These are phyloP conservation scores for Rhizopus sp. DNA, from an alignment of 371 early-diverging fungal genomes.

Conservation along the genomic window DNA sequence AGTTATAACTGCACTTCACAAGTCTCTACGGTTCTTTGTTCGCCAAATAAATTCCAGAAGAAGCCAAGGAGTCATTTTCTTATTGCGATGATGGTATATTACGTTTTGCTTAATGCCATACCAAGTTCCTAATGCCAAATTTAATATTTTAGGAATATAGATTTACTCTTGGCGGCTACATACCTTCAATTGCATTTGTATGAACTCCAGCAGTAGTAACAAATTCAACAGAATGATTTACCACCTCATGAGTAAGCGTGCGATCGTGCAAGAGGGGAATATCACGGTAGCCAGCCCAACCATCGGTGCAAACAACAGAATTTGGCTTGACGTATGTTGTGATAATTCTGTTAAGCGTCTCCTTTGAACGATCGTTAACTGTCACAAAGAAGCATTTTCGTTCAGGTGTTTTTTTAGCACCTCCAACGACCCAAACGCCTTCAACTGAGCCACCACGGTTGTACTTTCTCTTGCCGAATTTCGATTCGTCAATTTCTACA, in stretches of 20 bases:
- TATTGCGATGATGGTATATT: background rate
- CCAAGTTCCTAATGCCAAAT: background rate
- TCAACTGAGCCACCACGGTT: conserved; percentile 18
- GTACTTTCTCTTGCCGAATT: conserved; percentile 23
- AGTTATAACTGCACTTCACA: too few relatives aligned
- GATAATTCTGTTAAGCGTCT: conserved; percentile 8
- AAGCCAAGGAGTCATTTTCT: conserved; percentile 5
- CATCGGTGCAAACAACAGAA: conserved; percentile 14
- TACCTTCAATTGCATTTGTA: conserved; percentile 12
- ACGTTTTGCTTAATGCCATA: conserved; percentile 13
- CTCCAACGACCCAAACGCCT: conserved; percentile 21
- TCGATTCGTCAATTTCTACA: conserved; percentile 22
- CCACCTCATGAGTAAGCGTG: background rate
- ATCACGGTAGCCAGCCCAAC: too few relatives aligned
- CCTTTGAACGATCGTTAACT: conserved; percentile 2
- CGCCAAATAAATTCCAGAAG: too few relatives aligned
- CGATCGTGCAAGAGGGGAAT: background rate
- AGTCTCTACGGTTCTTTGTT: too few relatives aligned
- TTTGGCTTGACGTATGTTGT: conserved; percentile 6
- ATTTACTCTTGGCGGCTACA: background rate
- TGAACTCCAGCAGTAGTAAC: background rate
- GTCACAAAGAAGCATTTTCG: conserved; percentile 13
- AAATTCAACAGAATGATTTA: background rate
- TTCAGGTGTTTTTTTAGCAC: conserved; percentile 14
- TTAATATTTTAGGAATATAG: too few relatives aligned